A percentile compares a stretch with the other conserved stretches of the same genome.
Evolutionary conservation across 106 monocot species (phyloP).

Genomic region (Triglochin maritima): DNA sequence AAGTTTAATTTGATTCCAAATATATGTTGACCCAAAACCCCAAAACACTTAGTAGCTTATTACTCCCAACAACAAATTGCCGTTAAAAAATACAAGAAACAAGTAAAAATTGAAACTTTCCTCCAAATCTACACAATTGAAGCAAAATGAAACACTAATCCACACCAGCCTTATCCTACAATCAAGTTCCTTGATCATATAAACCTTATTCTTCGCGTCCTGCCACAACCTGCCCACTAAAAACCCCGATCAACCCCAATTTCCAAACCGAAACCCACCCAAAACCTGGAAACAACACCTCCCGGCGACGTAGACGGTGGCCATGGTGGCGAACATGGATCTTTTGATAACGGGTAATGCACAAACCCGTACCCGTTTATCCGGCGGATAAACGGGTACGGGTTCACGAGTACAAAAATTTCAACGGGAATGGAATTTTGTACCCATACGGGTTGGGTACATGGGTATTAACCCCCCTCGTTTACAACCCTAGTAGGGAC

Average conservation of each 20-base stretch:
- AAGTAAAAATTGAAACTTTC: not conserved
- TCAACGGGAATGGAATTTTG: too few species aligned
- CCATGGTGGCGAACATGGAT: slow-evolving; percentile 25
- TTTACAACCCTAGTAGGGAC: too few species aligned
- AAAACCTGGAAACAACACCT: not conserved
- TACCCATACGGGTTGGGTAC: too few species aligned
- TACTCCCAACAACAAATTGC: not conserved
- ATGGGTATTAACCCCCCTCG: too few species aligned
- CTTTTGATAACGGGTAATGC: too few species aligned
- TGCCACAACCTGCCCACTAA: slow-evolving; percentile 18
- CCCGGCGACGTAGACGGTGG: slow-evolving; percentile 26
- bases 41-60: not conserved
- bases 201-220: slow-evolving; percentile 25
- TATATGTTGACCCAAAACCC: too few species aligned
- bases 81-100: not conserved
- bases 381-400: too few species aligned
- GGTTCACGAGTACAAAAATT: too few species aligned
- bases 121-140: not conserved
- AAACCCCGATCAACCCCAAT: not conserved
- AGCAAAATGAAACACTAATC: not conserved
- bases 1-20: not conserved
- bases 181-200: slow-evolving; percentile 19
- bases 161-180: slow-evolving; percentile 19
- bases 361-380: too few species aligned
- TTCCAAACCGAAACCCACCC: not conserved